These are phyloP conservation scores for Exserohilum turcica DNA, from an alignment of 2,329 filamentous ascomycete species.

Conservation along the genomic window DNA sequence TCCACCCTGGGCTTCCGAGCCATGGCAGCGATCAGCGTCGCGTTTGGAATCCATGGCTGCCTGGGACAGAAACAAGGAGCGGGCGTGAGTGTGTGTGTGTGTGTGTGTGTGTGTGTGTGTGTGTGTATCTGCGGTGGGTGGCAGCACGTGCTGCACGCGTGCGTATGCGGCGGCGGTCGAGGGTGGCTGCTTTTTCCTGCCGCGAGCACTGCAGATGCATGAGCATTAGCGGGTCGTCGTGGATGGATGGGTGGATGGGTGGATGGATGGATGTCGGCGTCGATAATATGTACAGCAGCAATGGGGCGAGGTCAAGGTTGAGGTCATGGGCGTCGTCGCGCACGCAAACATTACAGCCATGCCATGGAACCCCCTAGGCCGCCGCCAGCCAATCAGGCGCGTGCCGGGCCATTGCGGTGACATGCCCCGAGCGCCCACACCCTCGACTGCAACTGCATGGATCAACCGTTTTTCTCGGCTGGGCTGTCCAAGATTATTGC, in stretches of 20 bases:
- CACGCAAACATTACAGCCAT: background rate
- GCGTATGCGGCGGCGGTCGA: background rate
- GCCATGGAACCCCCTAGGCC: background rate
- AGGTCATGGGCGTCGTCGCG: slow-evolving; percentile 4
- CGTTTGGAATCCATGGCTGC: background rate
- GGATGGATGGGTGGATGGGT: background rate
- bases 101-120: background rate
- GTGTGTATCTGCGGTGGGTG: background rate
- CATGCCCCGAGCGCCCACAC: slow-evolving; percentile 6
- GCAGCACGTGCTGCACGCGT: background rate
- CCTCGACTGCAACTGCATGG: slow-evolving; percentile 14
- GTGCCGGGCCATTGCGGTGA: background rate
- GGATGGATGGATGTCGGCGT: background rate
- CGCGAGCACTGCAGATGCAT: background rate
- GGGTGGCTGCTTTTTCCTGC: background rate
- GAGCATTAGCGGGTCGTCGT: background rate
- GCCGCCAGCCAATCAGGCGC: background rate
- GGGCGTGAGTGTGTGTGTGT: background rate
- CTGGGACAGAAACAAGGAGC: background rate
- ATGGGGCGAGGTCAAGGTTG: slow-evolving; percentile 3
- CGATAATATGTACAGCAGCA: too few relatives aligned
- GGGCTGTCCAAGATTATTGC: slow-evolving; percentile 11
- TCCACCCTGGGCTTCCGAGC: slow-evolving; percentile 3
- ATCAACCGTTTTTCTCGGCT: slow-evolving; percentile 13
- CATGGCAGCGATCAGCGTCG: slow-evolving; percentile 5